Evolutionary conservation across 768 basidiomycete species (phyloP).

Genomic region (Russula compacta): DNA sequence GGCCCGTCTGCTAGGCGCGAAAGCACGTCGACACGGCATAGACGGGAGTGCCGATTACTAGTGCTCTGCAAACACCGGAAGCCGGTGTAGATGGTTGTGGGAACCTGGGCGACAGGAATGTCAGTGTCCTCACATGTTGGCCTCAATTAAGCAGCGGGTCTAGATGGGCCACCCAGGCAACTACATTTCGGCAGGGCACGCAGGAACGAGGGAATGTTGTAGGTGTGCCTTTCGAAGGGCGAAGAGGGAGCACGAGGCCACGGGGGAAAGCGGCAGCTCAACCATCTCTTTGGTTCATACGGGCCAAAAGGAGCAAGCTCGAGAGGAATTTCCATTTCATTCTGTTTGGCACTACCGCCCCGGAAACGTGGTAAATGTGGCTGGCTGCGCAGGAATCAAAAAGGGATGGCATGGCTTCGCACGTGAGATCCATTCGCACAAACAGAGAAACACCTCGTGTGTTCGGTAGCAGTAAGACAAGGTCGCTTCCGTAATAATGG

Average conservation of each 20-base stretch:
- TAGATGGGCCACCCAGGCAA: not conserved
- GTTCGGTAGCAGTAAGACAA: not conserved
- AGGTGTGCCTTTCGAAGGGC: not conserved
- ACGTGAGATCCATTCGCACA: constrained; percentile 5
- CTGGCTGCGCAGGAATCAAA: not conserved
- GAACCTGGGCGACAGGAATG: not conserved
- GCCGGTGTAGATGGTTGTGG: not conserved
- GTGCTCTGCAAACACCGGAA: not conserved
- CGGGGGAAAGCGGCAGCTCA: not conserved
- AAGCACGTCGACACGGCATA: not conserved
- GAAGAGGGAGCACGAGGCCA: not conserved
- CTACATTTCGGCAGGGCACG: not conserved
- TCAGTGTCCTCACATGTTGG: not conserved
- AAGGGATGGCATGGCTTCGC: constrained; percentile 2
- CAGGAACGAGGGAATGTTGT: constrained; percentile 4
- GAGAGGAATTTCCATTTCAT: constrained; percentile 3
- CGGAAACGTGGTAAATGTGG: constrained; percentile 1
- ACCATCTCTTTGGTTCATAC: not conserved
- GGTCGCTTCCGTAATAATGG: constrained; percentile 5
- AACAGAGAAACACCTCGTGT: not conserved
- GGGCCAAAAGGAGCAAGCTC: constrained; percentile 9
- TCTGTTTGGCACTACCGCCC: not conserved
- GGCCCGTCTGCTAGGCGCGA: not conserved
- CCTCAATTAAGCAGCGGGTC: not conserved
- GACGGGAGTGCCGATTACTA: not conserved